phyloP scores from a whole-genome alignment of 2,329 filamentous ascomycete species.

The Pestalotiopsis sp. region DNA sequence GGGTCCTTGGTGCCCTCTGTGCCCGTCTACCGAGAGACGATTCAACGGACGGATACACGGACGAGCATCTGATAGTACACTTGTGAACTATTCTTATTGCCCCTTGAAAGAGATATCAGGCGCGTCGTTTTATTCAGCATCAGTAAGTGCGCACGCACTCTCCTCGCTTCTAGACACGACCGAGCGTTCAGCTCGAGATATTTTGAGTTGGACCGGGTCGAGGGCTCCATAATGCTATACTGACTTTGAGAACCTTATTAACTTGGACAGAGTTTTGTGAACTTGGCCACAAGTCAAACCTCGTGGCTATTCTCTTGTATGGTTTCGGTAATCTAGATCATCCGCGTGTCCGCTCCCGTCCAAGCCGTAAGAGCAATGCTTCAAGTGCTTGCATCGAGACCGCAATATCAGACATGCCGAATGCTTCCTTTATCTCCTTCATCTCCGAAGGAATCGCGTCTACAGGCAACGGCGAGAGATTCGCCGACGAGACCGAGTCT shows the following conservation, averaged over 20 bases:
- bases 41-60: background rate
- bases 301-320: background rate
- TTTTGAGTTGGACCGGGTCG: conserved; percentile 9
- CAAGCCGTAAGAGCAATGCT: background rate
- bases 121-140: background rate
- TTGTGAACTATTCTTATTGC: background rate
- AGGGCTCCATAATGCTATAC: background rate
- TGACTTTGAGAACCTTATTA: background rate
- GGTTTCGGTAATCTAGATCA: background rate
- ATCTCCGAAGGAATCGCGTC: background rate
- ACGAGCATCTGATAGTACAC: background rate
- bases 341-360: background rate
- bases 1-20: background rate
- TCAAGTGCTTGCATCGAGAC: background rate
- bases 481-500: background rate
- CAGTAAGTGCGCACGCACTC: background rate
- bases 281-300: background rate
- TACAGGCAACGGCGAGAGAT: background rate
- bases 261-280: background rate
- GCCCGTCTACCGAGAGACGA: background rate
- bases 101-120: background rate
- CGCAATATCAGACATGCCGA: conserved; percentile 6
- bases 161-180: background rate
- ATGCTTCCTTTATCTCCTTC: conserved; percentile 3
- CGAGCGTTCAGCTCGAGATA: background rate